Percentiles rank a stretch among this genome's conserved stretches.
Conservation (phyloP, 2,329 filamentous ascomycete species). For the Botrytis paeoniae region DNA sequence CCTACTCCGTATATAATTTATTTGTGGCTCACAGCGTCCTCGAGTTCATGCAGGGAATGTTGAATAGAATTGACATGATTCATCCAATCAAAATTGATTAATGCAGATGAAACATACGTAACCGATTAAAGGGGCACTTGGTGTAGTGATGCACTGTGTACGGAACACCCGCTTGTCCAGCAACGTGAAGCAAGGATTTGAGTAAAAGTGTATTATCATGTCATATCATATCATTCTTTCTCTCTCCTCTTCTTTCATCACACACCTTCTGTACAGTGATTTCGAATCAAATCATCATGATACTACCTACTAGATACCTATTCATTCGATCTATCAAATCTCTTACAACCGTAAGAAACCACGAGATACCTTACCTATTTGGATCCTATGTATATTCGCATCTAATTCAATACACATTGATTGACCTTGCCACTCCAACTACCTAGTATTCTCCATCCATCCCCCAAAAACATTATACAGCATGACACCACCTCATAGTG, state of each 20-base stretch:
- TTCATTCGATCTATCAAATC: not conserved
- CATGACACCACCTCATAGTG: not conserved
- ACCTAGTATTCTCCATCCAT: not conserved
- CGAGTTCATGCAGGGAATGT: not conserved
- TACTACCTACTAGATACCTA: not conserved
- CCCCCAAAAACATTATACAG: not conserved
- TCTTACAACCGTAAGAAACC: not conserved
- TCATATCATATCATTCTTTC: not conserved
- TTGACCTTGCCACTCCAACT: not conserved
- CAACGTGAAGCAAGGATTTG: not conserved
- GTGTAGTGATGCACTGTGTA: too few relatives aligned
- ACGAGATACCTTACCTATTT: not conserved
- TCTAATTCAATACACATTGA: too few relatives aligned
- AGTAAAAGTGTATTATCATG: not conserved
- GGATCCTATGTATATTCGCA: too few relatives aligned
- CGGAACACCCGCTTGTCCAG: not conserved
- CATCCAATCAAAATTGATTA: slow-evolving; percentile 8
- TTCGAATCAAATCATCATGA: not conserved
- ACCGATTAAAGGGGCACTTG: not conserved
- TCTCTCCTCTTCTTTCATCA: not conserved
- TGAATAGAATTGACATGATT: not conserved
- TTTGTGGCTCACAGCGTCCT: not conserved
- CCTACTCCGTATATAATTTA: not conserved
- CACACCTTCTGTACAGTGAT: too few relatives aligned
- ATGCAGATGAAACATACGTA: not conserved